Evolutionary conservation across 352 stramenopile genomes (phyloP).

Genomic region (Globisporangium lucens): DNA sequence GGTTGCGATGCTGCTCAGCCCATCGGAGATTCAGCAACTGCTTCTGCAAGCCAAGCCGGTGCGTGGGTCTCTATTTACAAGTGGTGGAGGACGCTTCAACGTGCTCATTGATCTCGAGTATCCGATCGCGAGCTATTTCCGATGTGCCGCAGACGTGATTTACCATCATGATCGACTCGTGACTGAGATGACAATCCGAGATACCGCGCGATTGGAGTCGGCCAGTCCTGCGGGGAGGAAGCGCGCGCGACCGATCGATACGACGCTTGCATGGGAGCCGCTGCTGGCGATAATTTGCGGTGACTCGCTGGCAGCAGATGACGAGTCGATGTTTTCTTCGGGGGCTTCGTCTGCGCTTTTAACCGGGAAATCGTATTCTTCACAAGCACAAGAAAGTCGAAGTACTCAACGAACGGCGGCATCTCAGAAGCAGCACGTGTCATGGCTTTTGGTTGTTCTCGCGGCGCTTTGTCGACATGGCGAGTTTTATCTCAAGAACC

Average conservation of each 20-base stretch:
- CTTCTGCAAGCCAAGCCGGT: slow-evolving; percentile 32
- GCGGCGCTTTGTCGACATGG: slow-evolving; percentile 45
- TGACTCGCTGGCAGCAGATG: slow-evolving; percentile 26
- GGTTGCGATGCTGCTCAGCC: slow-evolving; percentile 31
- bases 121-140: slow-evolving; percentile 37
- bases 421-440: slow-evolving; percentile 34
- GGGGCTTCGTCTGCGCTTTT: slow-evolving; percentile 14
- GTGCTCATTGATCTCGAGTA: slow-evolving; percentile 38
- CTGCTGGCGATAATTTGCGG: slow-evolving; percentile 39
- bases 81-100: neutral
- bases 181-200: slow-evolving; percentile 13
- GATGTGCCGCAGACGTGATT: slow-evolving; percentile 50
- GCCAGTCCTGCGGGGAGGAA: slow-evolving; percentile 6
- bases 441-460: slow-evolving; percentile 48
- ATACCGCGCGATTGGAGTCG: neutral
- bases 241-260: slow-evolving; percentile 18
- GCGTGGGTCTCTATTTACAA: slow-evolving; percentile 7
- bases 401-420: slow-evolving; percentile 18
- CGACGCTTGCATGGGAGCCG: slow-evolving; percentile 41
- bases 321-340: slow-evolving; percentile 17
- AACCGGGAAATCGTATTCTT: slow-evolving; percentile 11
- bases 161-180: slow-evolving; percentile 58
- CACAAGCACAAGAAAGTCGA: slow-evolving; percentile 19
- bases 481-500: slow-evolving; percentile 49
- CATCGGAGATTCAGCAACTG: slow-evolving; percentile 47